Conservation (phyloP, 768 basidiomycete genomes). For the Pleurotus tuber-regium region DNA sequence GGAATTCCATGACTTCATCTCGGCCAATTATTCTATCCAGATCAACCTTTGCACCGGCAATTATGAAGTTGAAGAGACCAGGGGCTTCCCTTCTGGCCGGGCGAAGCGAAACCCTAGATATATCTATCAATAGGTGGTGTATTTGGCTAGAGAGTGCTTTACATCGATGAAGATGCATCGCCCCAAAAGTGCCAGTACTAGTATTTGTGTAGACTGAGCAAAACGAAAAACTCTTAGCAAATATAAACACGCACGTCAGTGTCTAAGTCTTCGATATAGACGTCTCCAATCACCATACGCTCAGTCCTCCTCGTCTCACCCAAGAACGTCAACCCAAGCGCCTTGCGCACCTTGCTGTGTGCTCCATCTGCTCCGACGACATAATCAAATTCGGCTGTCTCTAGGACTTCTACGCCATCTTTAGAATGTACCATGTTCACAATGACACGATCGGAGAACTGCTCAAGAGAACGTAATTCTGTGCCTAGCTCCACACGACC, state of each 20-base stretch:
- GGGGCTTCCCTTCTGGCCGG: constrained; percentile 17
- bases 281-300: constrained; percentile 37
- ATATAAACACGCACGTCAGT: constrained; percentile 1
- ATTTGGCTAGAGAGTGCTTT: not conserved
- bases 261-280: constrained; percentile 14
- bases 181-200: constrained; percentile 3
- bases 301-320: constrained; percentile 36
- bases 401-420: constrained; percentile 20
- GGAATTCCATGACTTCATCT: constrained; percentile 22
- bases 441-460: constrained; percentile 31
- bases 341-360: constrained; percentile 39
- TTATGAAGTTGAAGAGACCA: constrained; percentile 22
- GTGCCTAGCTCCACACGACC: constrained; percentile 41
- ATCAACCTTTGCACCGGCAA: constrained; percentile 19
- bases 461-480: constrained; percentile 41
- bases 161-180: not conserved
- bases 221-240: not conserved
- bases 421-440: constrained; percentile 23
- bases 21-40: not conserved
- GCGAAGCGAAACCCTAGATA: constrained; percentile 18
- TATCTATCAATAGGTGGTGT: not conserved
- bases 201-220: not conserved
- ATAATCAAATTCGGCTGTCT: constrained; percentile 31
- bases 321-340: constrained; percentile 35
- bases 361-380: constrained; percentile 46